Evolutionary conservation across 306 rosid species (phyloP).

Genomic region (Abrus pulchellus): DNA sequence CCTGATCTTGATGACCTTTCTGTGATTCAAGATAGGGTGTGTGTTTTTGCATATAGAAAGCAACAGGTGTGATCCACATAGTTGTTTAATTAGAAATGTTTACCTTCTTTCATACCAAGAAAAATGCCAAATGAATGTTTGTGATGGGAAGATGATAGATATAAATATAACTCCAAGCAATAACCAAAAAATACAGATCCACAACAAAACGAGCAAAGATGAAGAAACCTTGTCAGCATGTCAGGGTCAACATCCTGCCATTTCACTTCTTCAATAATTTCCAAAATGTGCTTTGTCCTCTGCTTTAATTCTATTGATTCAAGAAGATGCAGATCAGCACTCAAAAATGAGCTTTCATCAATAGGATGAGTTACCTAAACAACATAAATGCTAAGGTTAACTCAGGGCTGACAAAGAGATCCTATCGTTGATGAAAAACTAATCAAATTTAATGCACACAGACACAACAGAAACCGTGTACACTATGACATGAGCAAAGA

Average conservation of each 20-base stretch:
- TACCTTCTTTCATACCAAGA: conserved; percentile 3
- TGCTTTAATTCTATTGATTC: conserved; percentile 86
- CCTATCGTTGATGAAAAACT: conserved; percentile 20
- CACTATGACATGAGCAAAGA: conserved; percentile 32
- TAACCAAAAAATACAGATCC: conserved; percentile 8
- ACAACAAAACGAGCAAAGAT: conserved; percentile 42
- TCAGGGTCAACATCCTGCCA: conserved; percentile 93
- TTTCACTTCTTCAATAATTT: conserved; percentile 81
- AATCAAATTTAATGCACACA: background rate
- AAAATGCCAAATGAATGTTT: conserved; percentile 14
- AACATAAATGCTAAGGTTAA: conserved; percentile 43
- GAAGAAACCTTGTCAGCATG: conserved; percentile 77
- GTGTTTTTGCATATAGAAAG: conserved; percentile 21
- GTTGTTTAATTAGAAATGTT: background rate
- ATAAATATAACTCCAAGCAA: conserved; percentile 23
- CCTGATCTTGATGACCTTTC: conserved; percentile 13
- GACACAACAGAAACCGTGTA: background rate
- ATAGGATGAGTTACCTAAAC: conserved; percentile 68
- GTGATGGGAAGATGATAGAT: conserved; percentile 28
- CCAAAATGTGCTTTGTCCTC: conserved; percentile 87
- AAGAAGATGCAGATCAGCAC: conserved; percentile 91
- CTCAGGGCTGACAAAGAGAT: conserved; percentile 21
- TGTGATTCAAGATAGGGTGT: conserved; percentile 1
- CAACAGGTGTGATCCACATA: conserved; percentile 18
- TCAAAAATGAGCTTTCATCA: conserved; percentile 76